Evolutionary conservation across 2,329 filamentous ascomycete genomes (phyloP), one percentile per base, ranked within the genome.

Genomic region (Ampelomyces quisqualis): DNA sequence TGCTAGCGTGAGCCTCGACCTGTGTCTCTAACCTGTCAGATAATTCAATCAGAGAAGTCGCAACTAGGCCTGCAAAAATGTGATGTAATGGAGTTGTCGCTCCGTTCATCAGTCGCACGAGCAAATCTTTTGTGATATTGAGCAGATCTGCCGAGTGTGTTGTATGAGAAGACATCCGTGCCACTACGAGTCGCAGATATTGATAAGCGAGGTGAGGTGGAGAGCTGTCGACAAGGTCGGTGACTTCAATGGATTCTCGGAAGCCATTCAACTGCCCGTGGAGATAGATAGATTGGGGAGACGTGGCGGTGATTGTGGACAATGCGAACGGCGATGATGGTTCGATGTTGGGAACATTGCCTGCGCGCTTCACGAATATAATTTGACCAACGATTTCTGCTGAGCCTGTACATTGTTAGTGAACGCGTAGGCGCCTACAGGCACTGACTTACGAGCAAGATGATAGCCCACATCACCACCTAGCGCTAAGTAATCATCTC

Each of bases 31-130:
- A 50, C 15, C 58, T 58, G 15, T 68, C 63, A 6, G 63, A 54
- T 1, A 69, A 48, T 33, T 69, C 65, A 1, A 49, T 58, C 6
- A 69, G 45, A 7, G 60, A 62, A 6, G 63, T 62, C 21, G 64
- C 65, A 5, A 67, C 64, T 1, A 69, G 50, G 13, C 54, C 59
- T 1, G 62, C 67, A 20, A 68, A 67, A 8, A 68, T 56, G 36
- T 68, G 65, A 34, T 68, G 58, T 1, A 68, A 47, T 1, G 67
- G 63, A 5, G 65, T 62, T n/a, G 63, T 51, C 0, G 57, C 41
- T 11, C 56, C 53, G 27, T 47, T 55, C 6, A 40, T 43, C 8
- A 69, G 41, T 28, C 58, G 61, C 9, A 31, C 38, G 9, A 68
- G 52, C 5, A 69, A 51, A 6, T 64, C 57, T 26, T 59, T 62